A percentile compares a stretch with the other conserved stretches of the same genome.
phyloP scores from a whole-genome alignment of 2,329 filamentous ascomycete species.

The Mycocentrospora acerina region DNA sequence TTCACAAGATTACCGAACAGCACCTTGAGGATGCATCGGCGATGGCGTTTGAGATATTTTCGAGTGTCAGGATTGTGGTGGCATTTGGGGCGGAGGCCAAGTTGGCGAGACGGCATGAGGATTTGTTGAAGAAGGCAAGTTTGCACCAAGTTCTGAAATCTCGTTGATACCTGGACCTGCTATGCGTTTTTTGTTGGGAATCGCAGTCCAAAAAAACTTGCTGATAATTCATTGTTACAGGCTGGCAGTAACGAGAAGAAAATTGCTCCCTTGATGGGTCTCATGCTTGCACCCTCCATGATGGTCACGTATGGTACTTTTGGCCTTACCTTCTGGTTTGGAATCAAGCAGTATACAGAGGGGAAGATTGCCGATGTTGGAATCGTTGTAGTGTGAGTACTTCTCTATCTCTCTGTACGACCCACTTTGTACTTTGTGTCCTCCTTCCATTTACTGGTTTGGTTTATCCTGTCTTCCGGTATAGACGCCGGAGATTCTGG shows the following conservation, averaged over 20 bases:
- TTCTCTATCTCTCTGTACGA: not conserved
- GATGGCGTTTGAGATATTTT: constrained; percentile 43
- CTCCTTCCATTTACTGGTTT: too few species aligned
- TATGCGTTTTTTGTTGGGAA: too few species aligned
- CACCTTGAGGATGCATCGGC: constrained; percentile 38
- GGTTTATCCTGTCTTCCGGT: too few species aligned
- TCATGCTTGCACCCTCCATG: constrained; percentile 38
- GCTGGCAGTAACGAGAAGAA: constrained; percentile 30
- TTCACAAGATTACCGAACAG: constrained; percentile 35
- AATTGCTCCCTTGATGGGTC: constrained; percentile 34
- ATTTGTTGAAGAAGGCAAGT: constrained; percentile 21
- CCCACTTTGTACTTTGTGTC: too few species aligned
- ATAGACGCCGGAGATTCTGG: too few species aligned
- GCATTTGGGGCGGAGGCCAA: constrained; percentile 43
- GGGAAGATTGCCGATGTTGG: constrained; percentile 34
- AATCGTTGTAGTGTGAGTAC: constrained; percentile 34
- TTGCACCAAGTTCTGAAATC: too few species aligned
- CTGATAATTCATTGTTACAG: not conserved
- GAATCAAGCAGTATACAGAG: constrained; percentile 36
- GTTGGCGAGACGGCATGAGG: constrained; percentile 32
- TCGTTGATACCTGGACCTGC: too few species aligned
- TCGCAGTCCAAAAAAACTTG: too few species aligned
- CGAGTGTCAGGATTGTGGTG: constrained; percentile 38
- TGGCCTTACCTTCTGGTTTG: constrained; percentile 44
- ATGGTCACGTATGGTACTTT: constrained; percentile 41